Percentiles rank a stretch among this genome's conserved stretches.
These are phyloP conservation scores for Phytopythium kandeliae DNA, from an alignment of 352 stramenopile genomes.

Conservation along the genomic window DNA sequence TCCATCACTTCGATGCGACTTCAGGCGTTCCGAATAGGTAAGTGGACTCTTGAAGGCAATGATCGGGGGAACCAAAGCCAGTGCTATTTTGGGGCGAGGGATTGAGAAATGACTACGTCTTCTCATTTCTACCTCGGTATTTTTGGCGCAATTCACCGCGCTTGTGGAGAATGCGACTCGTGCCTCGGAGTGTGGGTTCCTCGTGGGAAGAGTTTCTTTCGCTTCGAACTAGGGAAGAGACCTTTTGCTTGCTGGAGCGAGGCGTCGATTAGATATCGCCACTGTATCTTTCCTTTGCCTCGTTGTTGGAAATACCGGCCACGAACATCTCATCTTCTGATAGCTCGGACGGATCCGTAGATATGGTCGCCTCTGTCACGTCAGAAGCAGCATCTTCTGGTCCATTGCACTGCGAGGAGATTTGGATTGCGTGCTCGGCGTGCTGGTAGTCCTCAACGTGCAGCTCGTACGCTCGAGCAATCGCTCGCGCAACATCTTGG, in stretches of 20 bases:
- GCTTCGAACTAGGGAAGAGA: no score
- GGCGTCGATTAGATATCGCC: not conserved
- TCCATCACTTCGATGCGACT: slow-evolving; percentile 25
- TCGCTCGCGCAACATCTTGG: slow-evolving; percentile 36
- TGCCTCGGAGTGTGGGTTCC: no score
- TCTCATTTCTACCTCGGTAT: no score
- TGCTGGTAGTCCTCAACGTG: slow-evolving; percentile 9
- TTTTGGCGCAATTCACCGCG: no score
- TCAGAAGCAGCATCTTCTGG: slow-evolving; percentile 19
- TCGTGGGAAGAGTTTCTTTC: no score
- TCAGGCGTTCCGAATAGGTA: not conserved
- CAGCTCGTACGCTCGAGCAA: slow-evolving; percentile 22
- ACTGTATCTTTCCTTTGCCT: not conserved
- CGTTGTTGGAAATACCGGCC: not conserved
- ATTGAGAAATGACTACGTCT: no score
- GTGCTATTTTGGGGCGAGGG: not conserved
- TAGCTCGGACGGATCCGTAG: not conserved
- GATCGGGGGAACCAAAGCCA: no score
- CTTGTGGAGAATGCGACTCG: no score
- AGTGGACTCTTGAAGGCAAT: not conserved
- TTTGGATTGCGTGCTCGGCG: slow-evolving; percentile 6
- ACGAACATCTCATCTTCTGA: not conserved
- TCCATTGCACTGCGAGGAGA: slow-evolving; percentile 8
- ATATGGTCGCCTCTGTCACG: not conserved
- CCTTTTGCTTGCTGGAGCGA: not conserved